Base-by-base conservation (phyloP, 495 filamentous ascomycete genomes). In the Tuber brumale region DNA sequence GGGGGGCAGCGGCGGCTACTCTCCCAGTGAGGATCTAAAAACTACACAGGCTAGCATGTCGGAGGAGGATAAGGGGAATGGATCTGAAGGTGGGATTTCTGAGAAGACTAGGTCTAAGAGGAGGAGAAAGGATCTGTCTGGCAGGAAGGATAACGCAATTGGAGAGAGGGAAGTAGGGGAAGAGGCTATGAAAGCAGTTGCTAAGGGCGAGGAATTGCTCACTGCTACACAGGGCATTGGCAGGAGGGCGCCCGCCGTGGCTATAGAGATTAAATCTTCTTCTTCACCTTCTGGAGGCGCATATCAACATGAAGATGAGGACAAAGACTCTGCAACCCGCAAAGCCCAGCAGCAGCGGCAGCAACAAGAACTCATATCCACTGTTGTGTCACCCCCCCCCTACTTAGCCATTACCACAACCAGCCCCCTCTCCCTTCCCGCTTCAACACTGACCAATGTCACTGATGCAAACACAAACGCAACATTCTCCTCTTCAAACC, bases 281-380 rank as follows among this genome's bases (percentile, higher is more conserved):
- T 31, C 57, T 66, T 66, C 57, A 16, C 18, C 57, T 41, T 23
- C 70, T 21, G 61, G 73, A 41, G 70, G 44, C n/a, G 43, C 76
- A 71, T 73, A 76, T 18, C 43, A 45, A 35, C 76, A 79, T 57
- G 71, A 70, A 14, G 57, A 66, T 27, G 57, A 66, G 16, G 78
- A 80, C 73, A 80, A 80, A 43, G 78, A 80, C 27, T 80, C 70
- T 46, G 79, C 45, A 19, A 80, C 76, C 27, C 78, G 73, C 41
- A 76, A 77, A 42, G 73, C 73, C 46, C 37, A 79, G 45, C 70
- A 66, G 39, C 19, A 19, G 5, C 45, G 19, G 7, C 51, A 31
- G n/a, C 10, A 66, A 4, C 48, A 39, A 61, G n/a, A 61, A 27
- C 51, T 27, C n/a, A 27, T 31, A 31, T 31, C n/a, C 14, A 31